phyloP scores from a whole-genome alignment of 305 asterid genomes.

The Coffea humblotiana region DNA sequence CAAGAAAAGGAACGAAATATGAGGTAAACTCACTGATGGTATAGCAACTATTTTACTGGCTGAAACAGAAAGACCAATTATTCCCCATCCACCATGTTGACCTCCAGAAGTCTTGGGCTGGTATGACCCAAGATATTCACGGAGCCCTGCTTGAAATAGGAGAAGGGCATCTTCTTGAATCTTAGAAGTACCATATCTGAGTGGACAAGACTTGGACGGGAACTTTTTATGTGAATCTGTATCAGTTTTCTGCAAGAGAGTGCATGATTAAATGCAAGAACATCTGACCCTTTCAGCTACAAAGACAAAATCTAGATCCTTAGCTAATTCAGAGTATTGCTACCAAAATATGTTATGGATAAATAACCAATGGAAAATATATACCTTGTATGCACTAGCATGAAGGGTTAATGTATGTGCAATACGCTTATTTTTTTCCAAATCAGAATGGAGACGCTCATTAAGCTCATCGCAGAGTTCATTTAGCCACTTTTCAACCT shows the following conservation, averaged over 20 bases:
- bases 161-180: conserved; percentile 83
- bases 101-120: conserved; percentile 39
- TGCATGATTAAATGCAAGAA: conserved; percentile 6
- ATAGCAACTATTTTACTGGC: conserved; percentile 79
- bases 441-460: conserved; percentile 84
- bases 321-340: not conserved
- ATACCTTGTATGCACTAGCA: conserved; percentile 87
- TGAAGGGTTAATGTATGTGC: conserved; percentile 83
- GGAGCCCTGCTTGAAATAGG: conserved; percentile 79
- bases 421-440: conserved; percentile 88
- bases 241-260: conserved; percentile 53
- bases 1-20: not conserved
- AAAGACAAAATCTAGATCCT: not conserved
- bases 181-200: conserved; percentile 77
- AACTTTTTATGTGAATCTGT: conserved; percentile 70
- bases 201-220: conserved; percentile 87
- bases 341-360: not conserved
- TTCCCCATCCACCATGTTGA: conserved; percentile 69
- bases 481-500: conserved; percentile 88
- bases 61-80: conserved; percentile 82
- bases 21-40: conserved; percentile 65
- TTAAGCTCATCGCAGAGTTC: conserved; percentile 82
- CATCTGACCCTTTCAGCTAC: not conserved
- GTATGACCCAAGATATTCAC: conserved; percentile 66
- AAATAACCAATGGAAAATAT: conserved; percentile 10